Evolutionary conservation across 352 stramenopile species (phyloP).

Genomic region (Pythium scleroteichum): DNA sequence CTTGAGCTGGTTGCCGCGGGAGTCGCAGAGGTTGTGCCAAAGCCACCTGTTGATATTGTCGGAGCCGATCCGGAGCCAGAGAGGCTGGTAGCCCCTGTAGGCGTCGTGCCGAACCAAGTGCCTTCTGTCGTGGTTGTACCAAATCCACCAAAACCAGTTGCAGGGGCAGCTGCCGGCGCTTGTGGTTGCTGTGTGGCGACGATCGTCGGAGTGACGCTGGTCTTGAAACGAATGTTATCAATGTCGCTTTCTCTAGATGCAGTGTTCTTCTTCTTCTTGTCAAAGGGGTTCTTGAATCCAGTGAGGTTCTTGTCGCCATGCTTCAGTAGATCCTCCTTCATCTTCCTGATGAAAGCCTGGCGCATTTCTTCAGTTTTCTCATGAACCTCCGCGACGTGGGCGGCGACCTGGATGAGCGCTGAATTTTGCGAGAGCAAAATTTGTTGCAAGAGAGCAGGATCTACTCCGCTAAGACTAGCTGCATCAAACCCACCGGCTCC

Average conservation of each 20-base stretch:
- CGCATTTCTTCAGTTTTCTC: constrained; percentile 76
- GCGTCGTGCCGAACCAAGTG: no score
- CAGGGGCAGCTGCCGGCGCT: constrained; percentile 21
- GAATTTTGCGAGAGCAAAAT: constrained; percentile 79
- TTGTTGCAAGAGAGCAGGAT: constrained; percentile 60
- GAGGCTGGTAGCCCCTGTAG: constrained; percentile 14
- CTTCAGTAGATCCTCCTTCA: constrained; percentile 59
- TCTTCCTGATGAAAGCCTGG: constrained; percentile 62
- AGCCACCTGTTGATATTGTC: constrained; percentile 23
- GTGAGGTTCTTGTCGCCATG: constrained; percentile 62
- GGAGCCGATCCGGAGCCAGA: constrained; percentile 18
- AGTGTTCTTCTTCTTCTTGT: constrained; percentile 76
- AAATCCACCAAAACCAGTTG: constrained; percentile 40
- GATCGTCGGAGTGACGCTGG: constrained; percentile 70
- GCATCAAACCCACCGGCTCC: constrained; percentile 17
- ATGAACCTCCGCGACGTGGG: constrained; percentile 74
- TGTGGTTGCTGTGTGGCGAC: constrained; percentile 31
- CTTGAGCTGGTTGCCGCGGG: constrained; percentile 13
- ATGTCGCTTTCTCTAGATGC: constrained; percentile 47
- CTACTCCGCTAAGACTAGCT: constrained; percentile 18
- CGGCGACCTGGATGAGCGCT: constrained; percentile 72
- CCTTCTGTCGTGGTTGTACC: no score
- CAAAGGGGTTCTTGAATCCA: constrained; percentile 73
- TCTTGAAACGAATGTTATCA: constrained; percentile 80
- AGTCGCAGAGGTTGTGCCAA: constrained; percentile 11